Conservation (phyloP, 176 grass and related monocot species). For the Ensete ventricosum region DNA sequence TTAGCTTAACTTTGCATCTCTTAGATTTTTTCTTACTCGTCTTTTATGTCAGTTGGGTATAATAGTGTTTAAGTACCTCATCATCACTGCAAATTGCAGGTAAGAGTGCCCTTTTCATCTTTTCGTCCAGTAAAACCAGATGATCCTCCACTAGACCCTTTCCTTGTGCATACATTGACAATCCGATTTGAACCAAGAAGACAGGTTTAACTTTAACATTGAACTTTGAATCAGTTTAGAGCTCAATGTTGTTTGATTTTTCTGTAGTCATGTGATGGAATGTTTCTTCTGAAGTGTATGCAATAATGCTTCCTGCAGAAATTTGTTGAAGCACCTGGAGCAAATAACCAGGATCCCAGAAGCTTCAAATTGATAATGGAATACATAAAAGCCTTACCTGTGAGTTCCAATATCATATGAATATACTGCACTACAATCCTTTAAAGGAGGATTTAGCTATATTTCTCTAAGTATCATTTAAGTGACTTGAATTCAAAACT, state of each 20-base stretch:
- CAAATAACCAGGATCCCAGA: slow-evolving; percentile 58
- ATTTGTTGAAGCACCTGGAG: slow-evolving; percentile 58
- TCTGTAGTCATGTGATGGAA: not conserved
- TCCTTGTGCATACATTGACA: slow-evolving; percentile 99
- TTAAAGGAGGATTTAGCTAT: too few relatives aligned
- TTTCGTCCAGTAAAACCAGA: slow-evolving; percentile 86
- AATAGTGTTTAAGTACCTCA: not conserved
- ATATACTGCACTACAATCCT: not conserved
- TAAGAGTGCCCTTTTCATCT: slow-evolving; percentile 95
- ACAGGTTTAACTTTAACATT: slow-evolving; percentile 44
- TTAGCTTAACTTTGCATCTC: slow-evolving; percentile 3
- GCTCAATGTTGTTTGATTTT: not conserved
- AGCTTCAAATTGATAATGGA: slow-evolving; percentile 85
- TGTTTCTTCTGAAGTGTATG: not conserved
- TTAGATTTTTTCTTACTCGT: not conserved
- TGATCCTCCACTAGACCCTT: slow-evolving; percentile 90
- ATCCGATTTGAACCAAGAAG: slow-evolving; percentile 95
- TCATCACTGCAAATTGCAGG: slow-evolving; percentile 38
- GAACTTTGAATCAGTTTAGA: not conserved
- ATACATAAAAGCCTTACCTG: slow-evolving; percentile 94
- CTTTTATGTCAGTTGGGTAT: not conserved
- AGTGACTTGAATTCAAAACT: too few relatives aligned
- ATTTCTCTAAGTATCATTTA: too few relatives aligned
- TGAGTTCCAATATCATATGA: slow-evolving; percentile 29
- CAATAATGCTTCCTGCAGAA: slow-evolving; percentile 36